Evolutionary conservation across 352 stramenopile genomes (phyloP).

Genomic region (Globisporangium nagaii): DNA sequence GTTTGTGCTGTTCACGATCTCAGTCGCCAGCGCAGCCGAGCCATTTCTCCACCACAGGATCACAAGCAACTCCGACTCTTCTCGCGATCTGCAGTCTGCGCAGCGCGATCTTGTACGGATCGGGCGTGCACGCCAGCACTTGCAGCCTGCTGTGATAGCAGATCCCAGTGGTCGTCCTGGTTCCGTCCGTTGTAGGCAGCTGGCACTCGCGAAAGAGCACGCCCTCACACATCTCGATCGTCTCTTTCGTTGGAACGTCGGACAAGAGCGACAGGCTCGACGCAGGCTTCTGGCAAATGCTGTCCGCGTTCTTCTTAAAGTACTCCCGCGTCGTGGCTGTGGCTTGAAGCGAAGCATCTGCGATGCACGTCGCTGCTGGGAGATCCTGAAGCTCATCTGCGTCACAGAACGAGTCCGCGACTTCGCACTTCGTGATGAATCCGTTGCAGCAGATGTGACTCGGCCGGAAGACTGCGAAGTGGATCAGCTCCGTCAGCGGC

Average conservation of each 20-base stretch:
- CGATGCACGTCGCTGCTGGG: slow-evolving; percentile 11
- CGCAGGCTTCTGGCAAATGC: slow-evolving; percentile 12
- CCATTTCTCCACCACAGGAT: slow-evolving; percentile 3
- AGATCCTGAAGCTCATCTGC: background rate
- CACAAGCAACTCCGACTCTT: background rate
- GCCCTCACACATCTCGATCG: slow-evolving; percentile 22
- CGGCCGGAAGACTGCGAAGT: slow-evolving; percentile 21
- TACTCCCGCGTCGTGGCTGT: slow-evolving; percentile 5
- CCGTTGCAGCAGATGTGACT: slow-evolving; percentile 33
- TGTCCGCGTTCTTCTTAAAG: slow-evolving; percentile 6
- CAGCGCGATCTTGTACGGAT: slow-evolving; percentile 19
- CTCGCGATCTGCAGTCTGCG: slow-evolving; percentile 11
- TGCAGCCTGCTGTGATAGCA: slow-evolving; percentile 34
- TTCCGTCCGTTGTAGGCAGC: background rate
- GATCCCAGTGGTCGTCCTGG: slow-evolving; percentile 15
- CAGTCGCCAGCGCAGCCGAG: too few relatives aligned
- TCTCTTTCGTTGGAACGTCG: slow-evolving; percentile 14
- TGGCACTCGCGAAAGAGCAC: slow-evolving; percentile 20
- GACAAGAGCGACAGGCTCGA: background rate
- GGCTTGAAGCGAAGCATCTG: background rate
- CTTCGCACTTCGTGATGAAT: slow-evolving; percentile 21
- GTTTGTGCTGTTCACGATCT: too few relatives aligned
- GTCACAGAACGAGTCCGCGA: slow-evolving; percentile 19
- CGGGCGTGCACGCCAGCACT: slow-evolving; percentile 23
- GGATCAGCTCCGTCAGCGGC: slow-evolving; percentile 6